Evolutionary conservation across 2,329 filamentous ascomycete genomes (phyloP).

Genomic region (Colletotrichum plurivorum): DNA sequence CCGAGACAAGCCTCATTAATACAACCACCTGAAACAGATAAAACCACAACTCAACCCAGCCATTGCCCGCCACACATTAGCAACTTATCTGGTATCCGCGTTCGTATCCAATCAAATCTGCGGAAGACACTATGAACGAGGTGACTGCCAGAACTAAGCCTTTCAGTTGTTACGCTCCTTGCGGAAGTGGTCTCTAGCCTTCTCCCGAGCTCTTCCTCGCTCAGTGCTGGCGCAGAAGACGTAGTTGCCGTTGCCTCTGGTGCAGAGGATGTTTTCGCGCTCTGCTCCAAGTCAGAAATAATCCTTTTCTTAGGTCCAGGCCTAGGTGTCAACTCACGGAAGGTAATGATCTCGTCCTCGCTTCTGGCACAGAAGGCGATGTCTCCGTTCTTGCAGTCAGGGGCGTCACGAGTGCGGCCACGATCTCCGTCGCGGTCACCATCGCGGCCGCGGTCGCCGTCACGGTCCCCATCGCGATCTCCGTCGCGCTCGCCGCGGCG

Average conservation of each 20-base stretch:
- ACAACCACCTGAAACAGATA: too few species aligned
- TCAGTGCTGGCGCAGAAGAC: constrained; percentile 34
- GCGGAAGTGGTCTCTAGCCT: constrained; percentile 34
- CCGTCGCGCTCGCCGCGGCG: constrained; percentile 19
- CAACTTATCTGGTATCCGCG: too few species aligned
- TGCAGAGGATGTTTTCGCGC: constrained; percentile 21
- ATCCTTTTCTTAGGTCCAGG: not conserved
- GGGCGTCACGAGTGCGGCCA: constrained; percentile 22
- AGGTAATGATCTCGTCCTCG: constrained; percentile 29
- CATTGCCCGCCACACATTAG: too few species aligned
- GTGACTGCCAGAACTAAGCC: not conserved
- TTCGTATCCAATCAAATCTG: not conserved
- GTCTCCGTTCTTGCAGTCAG: constrained; percentile 29
- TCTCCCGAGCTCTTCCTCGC: constrained; percentile 28
- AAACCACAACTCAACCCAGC: too few species aligned
- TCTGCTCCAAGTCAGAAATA: constrained; percentile 14
- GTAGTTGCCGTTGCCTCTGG: constrained; percentile 22
- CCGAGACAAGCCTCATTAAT: too few species aligned
- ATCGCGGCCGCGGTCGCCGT: constrained; percentile 11
- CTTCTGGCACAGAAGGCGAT: constrained; percentile 31
- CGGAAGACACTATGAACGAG: not conserved
- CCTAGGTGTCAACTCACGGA: constrained; percentile 5
- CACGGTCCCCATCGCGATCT: constrained; percentile 14
- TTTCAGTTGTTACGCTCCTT: not conserved
- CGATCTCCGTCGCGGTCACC: constrained; percentile 11